A percentile compares a stretch with the other conserved stretches of the same genome.
Conservation (phyloP, 139 green algal species). For the Picochlorum sp. region DNA sequence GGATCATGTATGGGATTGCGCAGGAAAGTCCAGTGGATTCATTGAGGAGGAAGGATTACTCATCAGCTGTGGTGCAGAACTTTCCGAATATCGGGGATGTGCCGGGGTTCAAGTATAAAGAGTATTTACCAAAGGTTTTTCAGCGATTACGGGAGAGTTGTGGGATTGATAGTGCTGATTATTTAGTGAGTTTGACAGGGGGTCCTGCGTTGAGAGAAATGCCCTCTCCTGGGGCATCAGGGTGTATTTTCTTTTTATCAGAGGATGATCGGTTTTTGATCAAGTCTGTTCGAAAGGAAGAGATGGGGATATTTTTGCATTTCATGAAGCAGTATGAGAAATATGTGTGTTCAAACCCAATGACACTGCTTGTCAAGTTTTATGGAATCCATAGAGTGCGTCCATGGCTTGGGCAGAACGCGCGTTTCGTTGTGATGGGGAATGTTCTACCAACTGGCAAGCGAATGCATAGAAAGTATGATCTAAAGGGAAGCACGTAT, state of each 20-base stretch:
- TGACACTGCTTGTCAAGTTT: constrained; percentile 67
- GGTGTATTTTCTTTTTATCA: constrained; percentile 77
- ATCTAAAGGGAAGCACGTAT: constrained; percentile 88
- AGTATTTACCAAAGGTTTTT: constrained; percentile 85
- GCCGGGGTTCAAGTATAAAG: constrained; percentile 86
- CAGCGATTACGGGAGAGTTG: constrained; percentile 62
- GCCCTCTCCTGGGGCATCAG: constrained; percentile 78
- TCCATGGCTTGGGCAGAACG: constrained; percentile 36
- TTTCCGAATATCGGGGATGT: constrained; percentile 53
- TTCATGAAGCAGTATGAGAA: constrained; percentile 60
- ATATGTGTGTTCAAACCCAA: constrained; percentile 46
- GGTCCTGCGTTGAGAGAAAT: constrained; percentile 82
- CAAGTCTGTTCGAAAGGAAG: constrained; percentile 63
- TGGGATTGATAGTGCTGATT: constrained; percentile 51
- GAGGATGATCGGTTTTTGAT: constrained; percentile 69
- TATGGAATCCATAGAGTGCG: constrained; percentile 66
- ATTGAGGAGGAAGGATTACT: constrained; percentile 4
- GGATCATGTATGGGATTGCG: constrained; percentile 69
- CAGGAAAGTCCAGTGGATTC: constrained; percentile 7
- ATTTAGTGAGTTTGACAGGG: constrained; percentile 35
- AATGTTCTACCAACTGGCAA: constrained; percentile 87
- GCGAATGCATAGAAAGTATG: constrained; percentile 79
- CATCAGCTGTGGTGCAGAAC: constrained; percentile 22
- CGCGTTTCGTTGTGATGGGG: constrained; percentile 93
- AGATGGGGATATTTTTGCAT: constrained; percentile 54